Evolutionary conservation across 805 yeast species (phyloP).

Genomic region (Wickerhamiella azymoides): DNA sequence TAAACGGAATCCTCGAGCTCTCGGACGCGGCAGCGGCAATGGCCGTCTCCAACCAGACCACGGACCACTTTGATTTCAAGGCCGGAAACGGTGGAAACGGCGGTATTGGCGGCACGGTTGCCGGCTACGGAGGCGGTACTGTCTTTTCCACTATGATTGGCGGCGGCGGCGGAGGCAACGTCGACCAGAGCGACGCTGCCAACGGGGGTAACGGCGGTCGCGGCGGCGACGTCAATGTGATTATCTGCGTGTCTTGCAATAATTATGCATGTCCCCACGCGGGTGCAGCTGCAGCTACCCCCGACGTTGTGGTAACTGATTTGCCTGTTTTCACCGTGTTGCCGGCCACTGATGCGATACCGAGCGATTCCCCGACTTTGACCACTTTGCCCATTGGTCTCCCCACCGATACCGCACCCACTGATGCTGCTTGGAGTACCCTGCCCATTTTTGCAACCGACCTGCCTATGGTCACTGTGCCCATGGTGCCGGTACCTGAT

Average conservation of each 20-base stretch:
- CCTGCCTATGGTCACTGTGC: no score
- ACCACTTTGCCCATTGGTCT: no score
- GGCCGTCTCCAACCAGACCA: neutral
- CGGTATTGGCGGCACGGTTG: conserved; percentile 1
- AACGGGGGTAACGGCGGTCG: conserved; percentile 6
- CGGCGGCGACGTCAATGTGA: conserved; percentile 8
- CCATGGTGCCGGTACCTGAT: no score
- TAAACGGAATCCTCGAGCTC: neutral
- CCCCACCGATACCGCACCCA: no score
- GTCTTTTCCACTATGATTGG: neutral
- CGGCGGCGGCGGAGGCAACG: neutral
- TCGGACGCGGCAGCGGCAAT: neutral
- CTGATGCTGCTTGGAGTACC: no score
- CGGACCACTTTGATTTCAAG: neutral
- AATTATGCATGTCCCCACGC: neutral
- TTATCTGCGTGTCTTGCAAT: conserved; percentile 6
- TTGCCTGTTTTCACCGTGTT: neutral
- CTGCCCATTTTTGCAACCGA: no score
- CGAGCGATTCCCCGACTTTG: no score
- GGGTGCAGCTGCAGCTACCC: neutral
- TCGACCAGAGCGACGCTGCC: neutral
- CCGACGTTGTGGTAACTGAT: neutral
- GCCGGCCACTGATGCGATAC: no score
- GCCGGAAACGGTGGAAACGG: conserved; percentile 6
- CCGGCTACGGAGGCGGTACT: neutral